Conservation (phyloP, 177 flowering plant genomes). For the Vitis hybrid region DNA sequence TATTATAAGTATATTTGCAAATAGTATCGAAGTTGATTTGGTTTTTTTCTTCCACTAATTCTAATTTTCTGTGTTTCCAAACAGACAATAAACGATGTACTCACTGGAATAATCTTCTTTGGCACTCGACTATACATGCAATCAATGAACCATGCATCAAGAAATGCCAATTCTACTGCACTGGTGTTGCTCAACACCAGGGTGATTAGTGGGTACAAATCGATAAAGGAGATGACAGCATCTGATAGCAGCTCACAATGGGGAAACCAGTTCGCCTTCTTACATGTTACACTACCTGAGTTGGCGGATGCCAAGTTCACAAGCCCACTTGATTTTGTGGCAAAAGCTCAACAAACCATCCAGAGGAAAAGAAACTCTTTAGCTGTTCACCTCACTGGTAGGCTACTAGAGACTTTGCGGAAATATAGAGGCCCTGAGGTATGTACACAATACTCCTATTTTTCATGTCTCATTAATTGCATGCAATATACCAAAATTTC, state of each 20-base stretch:
- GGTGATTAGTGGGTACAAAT: slow-evolving; percentile 20
- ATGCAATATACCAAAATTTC: too few species aligned
- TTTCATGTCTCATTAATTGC: too few species aligned
- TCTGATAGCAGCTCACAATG: slow-evolving; percentile 30
- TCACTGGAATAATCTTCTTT: slow-evolving; percentile 34
- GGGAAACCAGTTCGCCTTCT: slow-evolving; percentile 49
- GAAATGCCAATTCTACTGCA: slow-evolving; percentile 27
- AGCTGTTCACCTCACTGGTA: slow-evolving; percentile 33
- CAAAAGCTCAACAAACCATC: slow-evolving; percentile 24
- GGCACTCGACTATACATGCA: slow-evolving; percentile 48
- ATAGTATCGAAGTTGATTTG: too few species aligned
- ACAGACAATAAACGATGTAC: slow-evolving; percentile 45
- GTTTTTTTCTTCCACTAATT: background rate
- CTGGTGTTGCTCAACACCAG: slow-evolving; percentile 53
- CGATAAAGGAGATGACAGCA: slow-evolving; percentile 37
- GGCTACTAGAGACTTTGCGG: slow-evolving; percentile 32
- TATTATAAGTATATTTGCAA: too few species aligned
- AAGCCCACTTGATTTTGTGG: slow-evolving; percentile 40
- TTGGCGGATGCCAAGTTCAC: slow-evolving; percentile 3
- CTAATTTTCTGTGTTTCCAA: background rate
- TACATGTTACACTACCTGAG: slow-evolving; percentile 40
- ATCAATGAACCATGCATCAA: slow-evolving; percentile 2
- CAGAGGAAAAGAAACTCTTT: slow-evolving; percentile 34
- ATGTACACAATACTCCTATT: background rate
- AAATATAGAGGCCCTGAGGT: slow-evolving; percentile 52